Evolutionary conservation across 1,284 basidiomycete genomes (phyloP), one percentile per base, ranked within the genome.

Genomic region (Ceratobasidium sp.): DNA sequence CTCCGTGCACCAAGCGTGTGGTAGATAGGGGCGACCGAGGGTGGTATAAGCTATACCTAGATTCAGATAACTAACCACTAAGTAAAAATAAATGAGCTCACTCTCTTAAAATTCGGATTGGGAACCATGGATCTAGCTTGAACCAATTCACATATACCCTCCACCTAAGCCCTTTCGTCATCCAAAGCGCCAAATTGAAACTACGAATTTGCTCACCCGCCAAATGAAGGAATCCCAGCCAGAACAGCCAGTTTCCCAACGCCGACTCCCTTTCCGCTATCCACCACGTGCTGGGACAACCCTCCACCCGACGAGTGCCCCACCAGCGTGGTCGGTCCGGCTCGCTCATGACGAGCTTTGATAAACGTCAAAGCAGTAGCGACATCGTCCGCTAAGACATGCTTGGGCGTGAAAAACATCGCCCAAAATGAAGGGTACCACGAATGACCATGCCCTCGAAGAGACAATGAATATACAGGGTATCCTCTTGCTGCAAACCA

Each of bases 361-460:
- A 75, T 62, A 45, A 56, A 44, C 11, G n/a, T 19, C 11, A 76
- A 59, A 3, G 47, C 65, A 33, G 51, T 19, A 19, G 53, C 63
- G 51, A 73, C 66, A 19, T 73, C 45, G n/a, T 47, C 57, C n/a
- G 71, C 64, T 29, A 65, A 44, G 47, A 24, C 65, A n/a, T 31
- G 29, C 56, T 77, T 72, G 19, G 67, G 24, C 19, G 67, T 72
- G 29, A 59, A 60, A 15, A 45, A 56, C 48, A 72, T 47, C 7
- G 41, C 67, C 67, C 67, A 72, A 31, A 31, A 72, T n/a, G 54
- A 56, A 59, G 67, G 67, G 14, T 54, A 57, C 67, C 67, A 72
- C 14, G 67, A 72, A 8, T 45, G 3, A 4, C 67, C 67, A 47
- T 72, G 67, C 11, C 67, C 67, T 1, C 67, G 67, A 19, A 72